Percentiles rank a stretch among this genome's conserved stretches.
Evolutionary conservation across 106 monocot species (phyloP).

Genomic region (Xerophyta viscosa): DNA sequence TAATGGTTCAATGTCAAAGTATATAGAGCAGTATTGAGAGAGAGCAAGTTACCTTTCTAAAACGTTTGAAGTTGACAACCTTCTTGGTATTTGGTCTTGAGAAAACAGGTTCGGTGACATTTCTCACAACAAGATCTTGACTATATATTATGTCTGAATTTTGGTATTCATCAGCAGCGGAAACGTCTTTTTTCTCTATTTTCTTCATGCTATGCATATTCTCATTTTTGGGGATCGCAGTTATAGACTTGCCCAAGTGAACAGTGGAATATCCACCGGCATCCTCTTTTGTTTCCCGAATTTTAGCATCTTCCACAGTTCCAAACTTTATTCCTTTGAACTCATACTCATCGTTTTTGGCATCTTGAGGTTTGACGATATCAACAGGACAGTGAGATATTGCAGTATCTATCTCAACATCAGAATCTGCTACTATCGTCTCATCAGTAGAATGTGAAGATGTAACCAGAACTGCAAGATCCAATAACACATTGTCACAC

Average conservation of each 20-base stretch:
- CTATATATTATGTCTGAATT: conserved; percentile 79
- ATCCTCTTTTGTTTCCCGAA: conserved; percentile 1
- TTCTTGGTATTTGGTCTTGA: conserved; percentile 10
- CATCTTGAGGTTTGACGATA: conserved; percentile 15
- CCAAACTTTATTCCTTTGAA: conserved; percentile 5
- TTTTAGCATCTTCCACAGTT: conserved; percentile 11
- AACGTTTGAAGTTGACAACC: conserved; percentile 68
- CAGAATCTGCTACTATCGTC: conserved; percentile 91
- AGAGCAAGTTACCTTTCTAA: conserved; percentile 60
- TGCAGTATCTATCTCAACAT: conserved; percentile 74
- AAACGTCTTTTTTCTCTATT: conserved; percentile 31
- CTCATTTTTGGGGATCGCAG: conserved; percentile 4
- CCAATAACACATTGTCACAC: no score
- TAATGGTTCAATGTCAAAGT: no score
- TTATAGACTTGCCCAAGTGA: background rate
- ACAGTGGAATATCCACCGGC: background rate
- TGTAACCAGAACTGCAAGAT: conserved; percentile 58
- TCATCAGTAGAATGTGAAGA: conserved; percentile 93
- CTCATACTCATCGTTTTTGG: conserved; percentile 14
- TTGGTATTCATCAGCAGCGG: conserved; percentile 34
- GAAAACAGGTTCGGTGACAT: conserved; percentile 5
- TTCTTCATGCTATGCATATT: conserved; percentile 22
- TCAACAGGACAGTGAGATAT: conserved; percentile 23
- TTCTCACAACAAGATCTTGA: conserved; percentile 58
- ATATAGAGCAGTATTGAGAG: background rate